A percentile compares a stretch with the other conserved stretches of the same genome.
phyloP scores from a whole-genome alignment of 2,329 filamentous ascomycete species.

The Rutstroemia sp. region DNA sequence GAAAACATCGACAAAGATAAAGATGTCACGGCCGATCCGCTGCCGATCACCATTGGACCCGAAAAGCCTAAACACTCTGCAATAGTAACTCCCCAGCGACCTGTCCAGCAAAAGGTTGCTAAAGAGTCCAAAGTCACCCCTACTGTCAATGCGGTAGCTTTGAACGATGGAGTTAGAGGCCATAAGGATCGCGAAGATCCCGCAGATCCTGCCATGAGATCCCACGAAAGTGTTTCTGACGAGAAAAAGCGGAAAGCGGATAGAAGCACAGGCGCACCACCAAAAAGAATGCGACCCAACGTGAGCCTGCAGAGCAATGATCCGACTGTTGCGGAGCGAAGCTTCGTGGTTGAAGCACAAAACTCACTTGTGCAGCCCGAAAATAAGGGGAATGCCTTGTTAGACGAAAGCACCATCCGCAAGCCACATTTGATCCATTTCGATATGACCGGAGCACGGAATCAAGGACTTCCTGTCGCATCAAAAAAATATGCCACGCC shows the following conservation, averaged over 20 bases:
- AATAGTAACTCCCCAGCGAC: no score
- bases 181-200: not conserved
- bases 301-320: not conserved
- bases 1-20: no score
- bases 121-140: no score
- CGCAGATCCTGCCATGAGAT: not conserved
- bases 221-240: not conserved
- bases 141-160: no score
- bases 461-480: slow-evolving; percentile 18
- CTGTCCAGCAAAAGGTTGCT: no score
- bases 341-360: not conserved
- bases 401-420: slow-evolving; percentile 14
- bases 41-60: no score
- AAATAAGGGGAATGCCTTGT: not conserved
- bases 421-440: slow-evolving; percentile 21
- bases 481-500: not conserved
- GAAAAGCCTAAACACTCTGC: no score
- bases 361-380: not conserved
- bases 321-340: not conserved
- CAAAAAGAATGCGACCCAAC: slow-evolving; percentile 1
- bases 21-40: no score
- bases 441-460: slow-evolving; percentile 14
- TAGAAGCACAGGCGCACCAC: not conserved
- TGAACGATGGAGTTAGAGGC: not conserved
- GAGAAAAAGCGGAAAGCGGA: slow-evolving; percentile 7